These are phyloP conservation scores for Westerdykella ornata DNA, from an alignment of 2,329 filamentous ascomycete genomes.

Conservation along the genomic window DNA sequence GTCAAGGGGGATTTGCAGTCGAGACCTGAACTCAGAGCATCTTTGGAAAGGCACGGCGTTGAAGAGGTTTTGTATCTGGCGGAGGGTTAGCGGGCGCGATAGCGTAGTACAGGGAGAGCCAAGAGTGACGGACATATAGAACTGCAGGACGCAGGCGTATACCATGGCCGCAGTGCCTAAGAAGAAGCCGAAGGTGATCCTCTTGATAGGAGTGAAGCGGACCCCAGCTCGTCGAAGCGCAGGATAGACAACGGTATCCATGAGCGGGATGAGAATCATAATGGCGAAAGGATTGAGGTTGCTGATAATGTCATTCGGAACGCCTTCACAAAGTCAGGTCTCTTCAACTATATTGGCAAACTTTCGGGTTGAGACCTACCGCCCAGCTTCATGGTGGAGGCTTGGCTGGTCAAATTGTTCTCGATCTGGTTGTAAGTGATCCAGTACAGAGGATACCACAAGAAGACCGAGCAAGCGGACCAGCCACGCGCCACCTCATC, in stretches of 20 bases:
- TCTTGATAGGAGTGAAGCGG: slow-evolving; percentile 67
- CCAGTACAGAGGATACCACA: slow-evolving; percentile 62
- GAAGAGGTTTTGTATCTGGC: slow-evolving; percentile 46
- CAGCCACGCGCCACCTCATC: slow-evolving; percentile 65
- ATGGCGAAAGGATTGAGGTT: slow-evolving; percentile 71
- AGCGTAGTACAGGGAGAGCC: background rate
- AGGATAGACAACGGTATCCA: slow-evolving; percentile 63
- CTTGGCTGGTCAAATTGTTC: slow-evolving; percentile 52
- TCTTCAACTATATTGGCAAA: background rate
- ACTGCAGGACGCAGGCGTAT: slow-evolving; percentile 52
- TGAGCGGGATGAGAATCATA: slow-evolving; percentile 63
- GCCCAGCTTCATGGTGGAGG: slow-evolving; percentile 45
- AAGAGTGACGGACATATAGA: slow-evolving; percentile 40
- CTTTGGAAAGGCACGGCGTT: slow-evolving; percentile 15
- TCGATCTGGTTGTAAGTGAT: slow-evolving; percentile 63
- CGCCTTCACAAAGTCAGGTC: slow-evolving; percentile 52
- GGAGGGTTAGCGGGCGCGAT: slow-evolving; percentile 3
- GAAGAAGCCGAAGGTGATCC: slow-evolving; percentile 64
- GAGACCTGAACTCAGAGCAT: slow-evolving; percentile 36
- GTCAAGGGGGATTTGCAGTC: slow-evolving; percentile 44
- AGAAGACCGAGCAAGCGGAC: slow-evolving; percentile 34
- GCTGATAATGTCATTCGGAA: slow-evolving; percentile 71
- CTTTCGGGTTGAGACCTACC: slow-evolving; percentile 15
- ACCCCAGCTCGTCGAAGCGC: slow-evolving; percentile 56
- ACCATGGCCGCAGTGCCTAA: slow-evolving; percentile 57